Conservation (phyloP, 192 early-diverging fungal species). For the Backusella circina region DNA sequence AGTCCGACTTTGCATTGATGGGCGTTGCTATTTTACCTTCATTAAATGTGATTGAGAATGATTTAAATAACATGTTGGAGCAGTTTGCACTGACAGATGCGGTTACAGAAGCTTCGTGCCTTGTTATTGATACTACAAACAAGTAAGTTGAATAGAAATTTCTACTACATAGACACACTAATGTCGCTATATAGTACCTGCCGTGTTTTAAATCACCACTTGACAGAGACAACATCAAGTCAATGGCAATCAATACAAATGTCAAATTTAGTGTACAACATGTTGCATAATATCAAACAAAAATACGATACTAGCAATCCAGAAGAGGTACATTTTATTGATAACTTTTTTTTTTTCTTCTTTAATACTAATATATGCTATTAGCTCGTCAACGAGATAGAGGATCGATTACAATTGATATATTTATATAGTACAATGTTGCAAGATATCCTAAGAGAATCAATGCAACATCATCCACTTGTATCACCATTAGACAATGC, state of each 20-base stretch:
- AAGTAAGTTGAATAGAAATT: conserved; percentile 19
- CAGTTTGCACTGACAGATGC: conserved; percentile 22
- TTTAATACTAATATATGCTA: background rate
- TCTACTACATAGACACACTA: background rate
- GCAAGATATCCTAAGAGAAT: conserved; percentile 15
- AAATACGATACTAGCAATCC: conserved; percentile 25
- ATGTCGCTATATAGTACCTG: conserved; percentile 15
- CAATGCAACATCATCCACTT: conserved; percentile 1
- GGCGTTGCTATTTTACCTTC: conserved; percentile 38
- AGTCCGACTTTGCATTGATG: conserved; percentile 57
- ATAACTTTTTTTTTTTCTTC: background rate
- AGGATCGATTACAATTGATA: conserved; percentile 42
- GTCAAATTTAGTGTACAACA: conserved; percentile 24
- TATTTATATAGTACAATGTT: conserved; percentile 32
- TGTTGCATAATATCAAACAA: conserved; percentile 25
- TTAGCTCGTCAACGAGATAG: conserved; percentile 43
- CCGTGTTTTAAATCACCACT: conserved; percentile 14
- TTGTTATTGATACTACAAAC: conserved; percentile 43
- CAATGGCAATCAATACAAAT: conserved; percentile 19
- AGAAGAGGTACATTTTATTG: conserved; percentile 36
- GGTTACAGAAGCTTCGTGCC: conserved; percentile 32
- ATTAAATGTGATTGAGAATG: conserved; percentile 25
- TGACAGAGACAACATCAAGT: conserved; percentile 11
- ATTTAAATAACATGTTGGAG: conserved; percentile 43
- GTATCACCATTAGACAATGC: background rate